Conservation (phyloP, 805 yeast genomes). For the Teunomyces panamensis region DNA sequence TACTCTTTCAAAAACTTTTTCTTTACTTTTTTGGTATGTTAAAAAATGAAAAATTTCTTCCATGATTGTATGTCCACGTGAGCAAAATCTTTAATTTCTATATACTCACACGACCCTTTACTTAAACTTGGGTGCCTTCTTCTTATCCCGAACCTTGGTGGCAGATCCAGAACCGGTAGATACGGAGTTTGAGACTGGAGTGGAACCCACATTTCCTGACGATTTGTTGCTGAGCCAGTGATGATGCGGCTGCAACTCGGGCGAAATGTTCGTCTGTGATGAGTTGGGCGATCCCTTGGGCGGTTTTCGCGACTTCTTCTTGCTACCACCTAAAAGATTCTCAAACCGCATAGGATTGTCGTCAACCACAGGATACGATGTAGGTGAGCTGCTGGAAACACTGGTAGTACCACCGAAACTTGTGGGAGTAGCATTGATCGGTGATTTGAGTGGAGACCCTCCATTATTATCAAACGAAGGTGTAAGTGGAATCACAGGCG, state of each 20-base stretch:
- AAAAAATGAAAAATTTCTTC: not conserved
- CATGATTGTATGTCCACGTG: conserved; percentile 1
- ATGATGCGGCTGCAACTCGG: conserved; percentile 10
- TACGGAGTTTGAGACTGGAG: conserved; percentile 8
- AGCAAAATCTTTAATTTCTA: conserved; percentile 3
- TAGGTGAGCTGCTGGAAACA: not conserved
- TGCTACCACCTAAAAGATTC: conserved; percentile 22
- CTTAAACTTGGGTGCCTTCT: conserved; percentile 18
- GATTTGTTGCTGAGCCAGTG: conserved; percentile 8
- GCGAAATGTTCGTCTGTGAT: conserved; percentile 12
- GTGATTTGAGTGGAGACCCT: conserved; percentile 6
- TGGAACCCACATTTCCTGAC: conserved; percentile 6
- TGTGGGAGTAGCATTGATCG: conserved; percentile 10
- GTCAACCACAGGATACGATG: not conserved
- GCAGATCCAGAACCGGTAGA: conserved; percentile 5
- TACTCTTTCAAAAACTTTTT: not conserved
- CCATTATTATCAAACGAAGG: conserved; percentile 19
- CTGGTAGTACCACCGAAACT: conserved; percentile 1
- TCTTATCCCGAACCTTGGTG: conserved; percentile 16
- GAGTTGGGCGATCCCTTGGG: conserved; percentile 14
- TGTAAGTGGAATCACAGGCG: conserved; percentile 20
- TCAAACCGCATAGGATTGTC: conserved; percentile 25
- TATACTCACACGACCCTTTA: conserved; percentile 8
- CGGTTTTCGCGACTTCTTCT: conserved; percentile 19
- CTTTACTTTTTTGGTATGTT: not conserved